These are phyloP conservation scores for Ustilago loliicola DNA, from an alignment of 1,284 basidiomycete species.

Conservation along the genomic window DNA sequence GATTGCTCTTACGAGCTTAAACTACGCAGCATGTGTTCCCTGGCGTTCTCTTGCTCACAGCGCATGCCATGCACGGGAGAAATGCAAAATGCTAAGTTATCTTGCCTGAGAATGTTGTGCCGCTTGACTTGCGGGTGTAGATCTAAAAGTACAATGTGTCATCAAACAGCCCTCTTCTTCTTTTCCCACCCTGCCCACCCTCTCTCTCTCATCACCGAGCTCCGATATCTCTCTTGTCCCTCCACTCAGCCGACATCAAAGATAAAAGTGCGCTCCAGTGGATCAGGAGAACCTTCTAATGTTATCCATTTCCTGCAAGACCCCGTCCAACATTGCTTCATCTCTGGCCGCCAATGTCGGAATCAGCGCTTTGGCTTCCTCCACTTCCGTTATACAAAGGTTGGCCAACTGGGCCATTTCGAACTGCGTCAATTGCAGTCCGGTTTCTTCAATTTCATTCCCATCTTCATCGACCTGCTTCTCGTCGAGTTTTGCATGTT, in stretches of 20 bases:
- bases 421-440: constrained; percentile 84
- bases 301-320: constrained; percentile 87
- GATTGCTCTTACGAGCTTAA: no score
- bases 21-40: no score
- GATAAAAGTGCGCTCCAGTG: no score
- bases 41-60: no score
- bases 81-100: no score
- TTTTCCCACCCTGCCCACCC: not conserved
- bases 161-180: not conserved
- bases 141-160: not conserved
- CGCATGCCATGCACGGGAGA: no score
- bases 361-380: constrained; percentile 90
- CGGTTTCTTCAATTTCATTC: constrained; percentile 72
- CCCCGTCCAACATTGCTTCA: constrained; percentile 83
- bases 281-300: constrained; percentile 83
- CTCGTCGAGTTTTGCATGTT: constrained; percentile 50
- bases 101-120: no score
- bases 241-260: no score
- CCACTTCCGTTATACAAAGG: constrained; percentile 85
- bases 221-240: not conserved
- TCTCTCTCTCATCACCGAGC: no score
- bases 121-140: no score
- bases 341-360: constrained; percentile 89
- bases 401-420: constrained; percentile 94
- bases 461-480: constrained; percentile 47